Conservation (phyloP, 2,329 filamentous ascomycete species). For the Pyricularia sp. region DNA sequence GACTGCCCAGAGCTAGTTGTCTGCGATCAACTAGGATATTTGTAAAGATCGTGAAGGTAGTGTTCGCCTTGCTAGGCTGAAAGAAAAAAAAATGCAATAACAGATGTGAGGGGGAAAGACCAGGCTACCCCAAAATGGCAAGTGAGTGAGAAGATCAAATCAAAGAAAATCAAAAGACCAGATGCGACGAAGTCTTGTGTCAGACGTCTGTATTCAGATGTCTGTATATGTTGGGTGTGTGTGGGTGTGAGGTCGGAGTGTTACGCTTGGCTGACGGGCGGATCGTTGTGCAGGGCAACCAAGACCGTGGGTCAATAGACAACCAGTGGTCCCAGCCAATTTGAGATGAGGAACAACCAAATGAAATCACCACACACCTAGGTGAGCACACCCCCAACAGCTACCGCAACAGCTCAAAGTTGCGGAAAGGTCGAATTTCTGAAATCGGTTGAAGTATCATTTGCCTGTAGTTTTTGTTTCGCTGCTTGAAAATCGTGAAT, state of each 20-base stretch:
- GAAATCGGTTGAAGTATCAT: neutral
- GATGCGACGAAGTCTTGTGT: neutral
- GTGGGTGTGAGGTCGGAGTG: neutral
- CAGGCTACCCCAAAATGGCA: neutral
- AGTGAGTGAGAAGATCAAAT: neutral
- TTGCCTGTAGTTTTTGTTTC: neutral
- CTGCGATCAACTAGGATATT: neutral
- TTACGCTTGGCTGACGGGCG: neutral
- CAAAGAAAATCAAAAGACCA: neutral
- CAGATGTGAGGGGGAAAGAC: neutral
- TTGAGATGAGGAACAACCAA: neutral
- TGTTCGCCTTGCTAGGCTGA: neutral
- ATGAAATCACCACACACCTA: neutral
- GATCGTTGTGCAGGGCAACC: neutral
- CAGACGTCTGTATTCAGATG: neutral
- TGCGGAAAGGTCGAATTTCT: neutral
- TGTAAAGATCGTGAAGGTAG: neutral
- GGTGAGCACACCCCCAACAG: neutral
- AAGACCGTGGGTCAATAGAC: neutral
- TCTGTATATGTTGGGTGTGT: neutral
- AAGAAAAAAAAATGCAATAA: neutral
- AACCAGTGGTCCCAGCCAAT: neutral
- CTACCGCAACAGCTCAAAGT: conserved; percentile 1
- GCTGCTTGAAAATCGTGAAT: neutral
- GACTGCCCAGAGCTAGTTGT: neutral